Base-by-base conservation (phyloP, 2,329 filamentous ascomycete species). In the Macrophomina phaseolina region DNA sequence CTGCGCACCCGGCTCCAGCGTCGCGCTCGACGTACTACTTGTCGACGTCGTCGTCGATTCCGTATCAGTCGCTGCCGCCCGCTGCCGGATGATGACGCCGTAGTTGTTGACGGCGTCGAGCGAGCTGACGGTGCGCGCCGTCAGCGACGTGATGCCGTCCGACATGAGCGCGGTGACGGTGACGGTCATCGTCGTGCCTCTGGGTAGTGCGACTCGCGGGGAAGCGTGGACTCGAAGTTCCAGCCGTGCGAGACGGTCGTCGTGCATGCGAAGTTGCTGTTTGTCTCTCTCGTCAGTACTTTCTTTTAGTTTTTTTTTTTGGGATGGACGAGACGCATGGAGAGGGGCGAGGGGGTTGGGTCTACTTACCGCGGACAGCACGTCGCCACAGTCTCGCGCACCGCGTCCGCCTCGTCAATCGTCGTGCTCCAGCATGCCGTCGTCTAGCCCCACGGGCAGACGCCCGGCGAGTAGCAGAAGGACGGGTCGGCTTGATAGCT, bases 71-170 rank as follows among this genome's bases (percentile, higher is more conserved):
- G n/a, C 46, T 16, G 46, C 18, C 46, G 46, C 46, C 46, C 18
- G 46, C 46, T 23, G 16, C 16, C 46, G 46, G 16, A 49, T 23
- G 46, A 49, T 49, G 46, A 49, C 46, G 46, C 46, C 46, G 46
- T 49, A 49, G 46, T 49, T 49, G 46, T 49, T 49, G 46, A 49
- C 18, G 46, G 46, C 46, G 46, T 49, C 46, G 46, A 49, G 46
- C 46, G 46, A 49, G 46, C 46, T 49, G 46, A 49, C 46, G 16
- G 46, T 49, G 46, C 46, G 46, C 16, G 18, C 46, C 16, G 46
- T 49, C 16, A 49, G 46, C 16, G 16, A 18, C 16, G 46, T 49
- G 46, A 49, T 23, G 46, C 46, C 23, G 23, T 23, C 46, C 16
- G 16, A 5, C 16, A 49, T 40, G 38, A 40, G 38, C 38, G 38